A percentile compares a stretch with the other conserved stretches of the same genome.
phyloP scores from a whole-genome alignment of 225 moss, liverwort and hornwort species.

The Pleurozium schreberi region DNA sequence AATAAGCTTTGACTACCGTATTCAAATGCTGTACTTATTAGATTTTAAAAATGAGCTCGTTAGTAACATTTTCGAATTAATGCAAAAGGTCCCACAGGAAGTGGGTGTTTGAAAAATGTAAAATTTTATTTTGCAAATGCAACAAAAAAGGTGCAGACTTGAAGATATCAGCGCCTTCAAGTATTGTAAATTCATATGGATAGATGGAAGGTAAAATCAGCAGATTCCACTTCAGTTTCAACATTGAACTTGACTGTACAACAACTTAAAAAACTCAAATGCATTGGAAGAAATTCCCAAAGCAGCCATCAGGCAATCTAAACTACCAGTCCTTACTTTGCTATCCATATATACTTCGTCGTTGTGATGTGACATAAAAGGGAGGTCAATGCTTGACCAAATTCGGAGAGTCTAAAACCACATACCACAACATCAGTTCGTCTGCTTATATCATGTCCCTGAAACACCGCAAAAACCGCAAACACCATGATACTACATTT shows the following conservation, averaged over 20 bases:
- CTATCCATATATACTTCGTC: not conserved
- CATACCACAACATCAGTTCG: not conserved
- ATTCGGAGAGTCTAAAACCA: not conserved
- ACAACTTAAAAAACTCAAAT: not conserved
- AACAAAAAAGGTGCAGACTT: not conserved
- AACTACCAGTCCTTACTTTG: not conserved
- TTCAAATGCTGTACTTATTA: not conserved
- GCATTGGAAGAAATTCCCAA: not conserved
- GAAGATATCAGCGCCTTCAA: not conserved
- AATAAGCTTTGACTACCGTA: no score
- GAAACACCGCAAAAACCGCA: not conserved
- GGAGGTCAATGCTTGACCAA: not conserved
- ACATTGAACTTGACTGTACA: not conserved
- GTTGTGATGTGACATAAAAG: not conserved
- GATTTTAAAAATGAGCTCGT: not conserved
- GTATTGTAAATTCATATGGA: not conserved
- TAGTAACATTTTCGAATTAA: not conserved
- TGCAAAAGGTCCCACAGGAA: not conserved
- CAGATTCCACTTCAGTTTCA: not conserved
- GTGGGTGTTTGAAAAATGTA: not conserved
- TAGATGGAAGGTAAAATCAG: not conserved
- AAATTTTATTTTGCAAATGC: not conserved
- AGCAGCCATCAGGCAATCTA: not conserved
- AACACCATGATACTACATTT: not conserved
- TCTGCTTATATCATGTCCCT: not conserved